Percentiles rank a stretch among this genome's conserved stretches.
These are phyloP conservation scores for Dactylonectria estremocensis DNA, from an alignment of 2,329 filamentous ascomycete genomes.

Conservation along the genomic window DNA sequence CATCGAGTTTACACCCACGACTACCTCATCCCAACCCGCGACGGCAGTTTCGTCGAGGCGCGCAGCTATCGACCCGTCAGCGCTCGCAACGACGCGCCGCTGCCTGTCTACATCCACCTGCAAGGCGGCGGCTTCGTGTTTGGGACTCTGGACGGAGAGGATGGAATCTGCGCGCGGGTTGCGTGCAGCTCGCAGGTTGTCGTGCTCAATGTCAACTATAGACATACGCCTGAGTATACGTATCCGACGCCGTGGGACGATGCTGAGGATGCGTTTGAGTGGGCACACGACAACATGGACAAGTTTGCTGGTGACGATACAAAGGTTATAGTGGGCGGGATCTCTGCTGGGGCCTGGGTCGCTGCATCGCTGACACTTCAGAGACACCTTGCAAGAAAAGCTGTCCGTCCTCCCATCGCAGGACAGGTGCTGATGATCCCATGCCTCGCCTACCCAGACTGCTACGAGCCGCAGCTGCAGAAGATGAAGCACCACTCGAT, in stretches of 20 bases:
- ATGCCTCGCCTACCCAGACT: slow-evolving; percentile 51
- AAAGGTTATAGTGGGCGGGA: slow-evolving; percentile 62
- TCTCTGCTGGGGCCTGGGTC: slow-evolving; percentile 64
- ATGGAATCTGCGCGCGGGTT: slow-evolving; percentile 65
- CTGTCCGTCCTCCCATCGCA: slow-evolving; percentile 52
- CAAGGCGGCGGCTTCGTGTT: slow-evolving; percentile 72
- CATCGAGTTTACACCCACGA: slow-evolving; percentile 54
- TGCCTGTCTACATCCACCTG: slow-evolving; percentile 67
- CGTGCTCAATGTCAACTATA: slow-evolving; percentile 71
- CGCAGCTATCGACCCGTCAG: slow-evolving; percentile 41
- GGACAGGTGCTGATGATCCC: slow-evolving; percentile 70
- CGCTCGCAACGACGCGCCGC: slow-evolving; percentile 47
- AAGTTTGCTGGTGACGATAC: slow-evolving; percentile 14
- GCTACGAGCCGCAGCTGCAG: slow-evolving; percentile 48
- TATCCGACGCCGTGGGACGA: slow-evolving; percentile 71
- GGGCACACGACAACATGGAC: slow-evolving; percentile 59
- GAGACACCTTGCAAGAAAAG: slow-evolving; percentile 51
- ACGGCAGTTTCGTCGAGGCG: slow-evolving; percentile 36
- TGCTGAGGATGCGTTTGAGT: slow-evolving; percentile 67
- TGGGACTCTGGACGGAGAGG: slow-evolving; percentile 68
- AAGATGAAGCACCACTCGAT: slow-evolving; percentile 56
- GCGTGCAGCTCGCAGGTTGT: slow-evolving; percentile 59
- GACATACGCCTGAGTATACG: slow-evolving; percentile 68
- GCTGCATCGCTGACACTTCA: slow-evolving; percentile 58
- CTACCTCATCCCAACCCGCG: slow-evolving; percentile 41